Base-by-base conservation (phyloP, 2,329 filamentous ascomycete species). In the Mollisia scopiformis region DNA sequence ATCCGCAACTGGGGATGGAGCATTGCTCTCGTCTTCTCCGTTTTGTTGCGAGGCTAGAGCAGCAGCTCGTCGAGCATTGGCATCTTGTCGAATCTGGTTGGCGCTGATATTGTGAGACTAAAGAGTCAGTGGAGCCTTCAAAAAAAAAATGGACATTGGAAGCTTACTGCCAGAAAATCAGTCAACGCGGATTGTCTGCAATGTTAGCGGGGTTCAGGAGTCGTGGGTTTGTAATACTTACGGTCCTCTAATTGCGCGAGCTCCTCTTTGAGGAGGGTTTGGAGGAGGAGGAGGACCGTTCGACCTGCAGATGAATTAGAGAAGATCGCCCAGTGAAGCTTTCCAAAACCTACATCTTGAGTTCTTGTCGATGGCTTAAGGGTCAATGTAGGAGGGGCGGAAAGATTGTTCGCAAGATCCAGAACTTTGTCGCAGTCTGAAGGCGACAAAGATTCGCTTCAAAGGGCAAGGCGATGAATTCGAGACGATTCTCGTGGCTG, bases 21-120 rank as follows among this genome's bases (percentile, higher is more conserved):
- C 55, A 59, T 68, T 69, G 23, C 50, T 49, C 62, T 67, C 68
- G 23, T 71, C 69, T 25, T 77, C 75, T 56, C 58, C 62, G 14
- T 59, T 55, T 57, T 63, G 64, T 37, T 68, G 64, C 5, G 71
- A 65, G 28, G 71, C 72, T 19, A 69, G 51, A 21, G 83, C 83
- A 51, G 72, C 71, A 54, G 69, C 68, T 55, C 81, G 77, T 50
- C 84, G 78, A 35, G 75, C 73, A 31, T 81, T 78, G 19, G 82
- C 82, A 63, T 83, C 78, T 21, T 77, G 72, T 35, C 80, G 78
- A 59, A 87, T 87, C 61, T 84, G 80, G 28, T 78, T 73, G 2
- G 84, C 83, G 23, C 85, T 91, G 66, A 92, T 92, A 69, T 91
- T 91, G 74, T 91, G 88, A 2, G 88, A 85, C 84, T 89, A 76